A percentile compares a stretch with the other conserved stretches of the same genome.
Conservation (phyloP, 2,329 filamentous ascomycete species). For the Penicillium italicum region DNA sequence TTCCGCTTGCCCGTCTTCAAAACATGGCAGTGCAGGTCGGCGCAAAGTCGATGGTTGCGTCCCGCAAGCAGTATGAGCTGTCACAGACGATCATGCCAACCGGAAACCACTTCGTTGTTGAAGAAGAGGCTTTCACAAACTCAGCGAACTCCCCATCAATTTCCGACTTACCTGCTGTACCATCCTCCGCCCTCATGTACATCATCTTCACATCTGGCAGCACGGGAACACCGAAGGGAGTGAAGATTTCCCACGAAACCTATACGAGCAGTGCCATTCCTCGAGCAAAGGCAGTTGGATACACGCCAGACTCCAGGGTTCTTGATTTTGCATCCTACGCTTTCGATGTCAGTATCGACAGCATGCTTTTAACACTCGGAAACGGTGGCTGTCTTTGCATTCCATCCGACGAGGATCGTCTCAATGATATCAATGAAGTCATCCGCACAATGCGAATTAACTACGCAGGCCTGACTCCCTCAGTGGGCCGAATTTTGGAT, state of each 20-base stretch:
- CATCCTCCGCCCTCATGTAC: slow-evolving; percentile 49
- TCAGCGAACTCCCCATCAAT: slow-evolving; percentile 8
- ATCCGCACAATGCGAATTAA: slow-evolving; percentile 52
- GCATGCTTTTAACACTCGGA: slow-evolving; percentile 54
- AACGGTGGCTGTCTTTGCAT: slow-evolving; percentile 60
- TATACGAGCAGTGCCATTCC: slow-evolving; percentile 55
- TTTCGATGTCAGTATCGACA: slow-evolving; percentile 53
- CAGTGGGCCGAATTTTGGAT: slow-evolving; percentile 51
- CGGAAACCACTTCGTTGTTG: slow-evolving; percentile 28
- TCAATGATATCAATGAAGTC: slow-evolving; percentile 49
- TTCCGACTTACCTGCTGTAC: slow-evolving; percentile 22
- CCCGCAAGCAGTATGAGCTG: slow-evolving; percentile 29
- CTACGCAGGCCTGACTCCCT: slow-evolving; percentile 58
- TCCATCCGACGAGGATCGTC: slow-evolving; percentile 49
- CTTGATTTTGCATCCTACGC: slow-evolving; percentile 57
- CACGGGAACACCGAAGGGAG: slow-evolving; percentile 53
- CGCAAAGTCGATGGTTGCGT: slow-evolving; percentile 30
- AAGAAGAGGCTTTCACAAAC: slow-evolving; percentile 22
- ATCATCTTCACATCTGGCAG: slow-evolving; percentile 59
- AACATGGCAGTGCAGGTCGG: slow-evolving; percentile 32
- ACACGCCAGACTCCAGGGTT: slow-evolving; percentile 53
- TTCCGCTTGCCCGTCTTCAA: slow-evolving; percentile 34
- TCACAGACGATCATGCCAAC: slow-evolving; percentile 31
- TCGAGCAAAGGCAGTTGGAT: slow-evolving; percentile 52
- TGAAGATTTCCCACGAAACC: slow-evolving; percentile 59